Percentiles rank a stretch among this genome's conserved stretches.
phyloP scores from a whole-genome alignment of 495 filamentous ascomycete genomes.

The Letharia columbiana region DNA sequence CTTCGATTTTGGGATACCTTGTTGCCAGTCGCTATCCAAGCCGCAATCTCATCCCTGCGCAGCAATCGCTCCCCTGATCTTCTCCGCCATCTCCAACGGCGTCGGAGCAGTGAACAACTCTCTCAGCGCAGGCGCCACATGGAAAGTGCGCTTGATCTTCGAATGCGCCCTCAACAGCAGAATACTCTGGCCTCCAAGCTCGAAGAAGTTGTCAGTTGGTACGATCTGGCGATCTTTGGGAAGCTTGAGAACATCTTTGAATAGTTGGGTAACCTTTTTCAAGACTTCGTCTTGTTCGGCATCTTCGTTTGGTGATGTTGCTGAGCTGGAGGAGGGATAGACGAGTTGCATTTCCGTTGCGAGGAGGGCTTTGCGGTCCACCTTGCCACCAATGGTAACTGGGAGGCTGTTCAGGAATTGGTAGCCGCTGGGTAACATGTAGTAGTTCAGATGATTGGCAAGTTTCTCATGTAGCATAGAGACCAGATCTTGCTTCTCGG shows the following conservation, averaged over 20 bases:
- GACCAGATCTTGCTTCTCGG: conserved; percentile 20
- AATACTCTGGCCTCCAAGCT: conserved; percentile 28
- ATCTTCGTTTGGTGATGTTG: not conserved
- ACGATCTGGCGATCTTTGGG: conserved; percentile 18
- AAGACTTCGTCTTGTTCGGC: conserved; percentile 15
- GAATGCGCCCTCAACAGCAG: conserved; percentile 27
- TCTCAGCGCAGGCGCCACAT: conserved; percentile 22
- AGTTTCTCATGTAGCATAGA: conserved; percentile 21
- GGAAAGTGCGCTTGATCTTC: conserved; percentile 24
- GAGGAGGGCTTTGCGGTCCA: conserved; percentile 26
- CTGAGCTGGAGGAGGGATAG: conserved; percentile 18
- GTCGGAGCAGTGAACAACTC: conserved; percentile 25
- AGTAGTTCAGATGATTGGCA: conserved; percentile 24
- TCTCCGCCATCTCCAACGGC: conserved; percentile 16
- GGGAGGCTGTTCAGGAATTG: conserved; percentile 27
- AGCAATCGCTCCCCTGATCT: conserved; percentile 4
- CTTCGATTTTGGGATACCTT: not conserved
- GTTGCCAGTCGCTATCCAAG: not conserved
- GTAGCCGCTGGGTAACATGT: conserved; percentile 30
- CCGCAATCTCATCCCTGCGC: not conserved
- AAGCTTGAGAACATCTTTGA: conserved; percentile 24
- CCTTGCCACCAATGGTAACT: conserved; percentile 28
- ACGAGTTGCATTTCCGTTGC: conserved; percentile 19
- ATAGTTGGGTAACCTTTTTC: conserved; percentile 18
- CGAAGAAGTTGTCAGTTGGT: conserved; percentile 29